Evolutionary conservation across 805 yeast genomes (phyloP), one percentile per base, ranked within the genome.

Genomic region (Scheffersomyces coipomensis): DNA sequence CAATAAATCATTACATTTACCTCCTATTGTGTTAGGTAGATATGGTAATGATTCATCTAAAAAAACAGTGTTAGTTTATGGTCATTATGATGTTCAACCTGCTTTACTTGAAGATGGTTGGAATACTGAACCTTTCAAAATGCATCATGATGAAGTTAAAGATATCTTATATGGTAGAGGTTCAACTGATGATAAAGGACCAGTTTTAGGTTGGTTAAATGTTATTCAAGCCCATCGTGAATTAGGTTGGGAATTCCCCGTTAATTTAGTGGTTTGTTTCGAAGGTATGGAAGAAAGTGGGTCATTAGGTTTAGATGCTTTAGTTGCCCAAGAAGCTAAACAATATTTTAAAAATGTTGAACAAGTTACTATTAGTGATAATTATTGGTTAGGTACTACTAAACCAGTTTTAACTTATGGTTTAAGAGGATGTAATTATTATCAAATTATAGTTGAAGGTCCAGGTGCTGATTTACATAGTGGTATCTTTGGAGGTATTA

Each of bases 221-320:
- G 84, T 83, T 29, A 74, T 93, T 31, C 85, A 90, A 68, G 97
- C 99, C 12, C 97, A 93, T 68, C 81, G 76, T 41, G 85, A 81
- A 51, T 76, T 88, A 41, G 89, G 88, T 16, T 57, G 87, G 56
- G 97, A 90, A 47, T 75, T 93, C 42, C 99, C 99, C 15, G 97
- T 93, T 46, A 93, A 93, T 69, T 67, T 93, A 53, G 78, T 89
- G 35, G 84, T 86, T 60, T 88, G 97, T 66, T 93, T 93, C 56
- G 99, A 93, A 69, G 98, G 99, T 45, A 93, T 93, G 99, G 99
- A 93, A 69, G 99, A 93, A 69, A 82, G 90, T 47, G 99, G 99
- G 18, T 88, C 97, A 24, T 66, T 88, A 36, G 98, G 98, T 25
- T 76, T 93, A 48, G 99, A 91, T 51, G 81, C 71, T 25, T 77